Conservation (phyloP, 2,329 filamentous ascomycete species). For the Cercospora zeina region DNA sequence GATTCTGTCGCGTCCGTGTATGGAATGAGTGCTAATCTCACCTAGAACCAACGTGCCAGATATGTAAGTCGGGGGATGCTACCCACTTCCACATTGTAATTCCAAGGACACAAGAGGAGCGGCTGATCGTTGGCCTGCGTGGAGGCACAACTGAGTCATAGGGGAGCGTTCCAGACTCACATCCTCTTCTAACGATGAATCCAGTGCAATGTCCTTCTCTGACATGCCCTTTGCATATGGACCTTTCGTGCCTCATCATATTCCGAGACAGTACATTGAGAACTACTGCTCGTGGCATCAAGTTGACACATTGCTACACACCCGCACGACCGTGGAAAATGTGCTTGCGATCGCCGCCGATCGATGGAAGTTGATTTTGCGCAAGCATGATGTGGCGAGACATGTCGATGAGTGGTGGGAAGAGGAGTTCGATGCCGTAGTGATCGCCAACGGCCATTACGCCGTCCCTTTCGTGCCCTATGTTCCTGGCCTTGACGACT, state of each 20-base stretch:
- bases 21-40: background rate
- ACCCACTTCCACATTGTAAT: background rate
- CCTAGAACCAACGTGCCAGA: slow-evolving; percentile 56
- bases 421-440: slow-evolving; percentile 49
- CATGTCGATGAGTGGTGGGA: slow-evolving; percentile 57
- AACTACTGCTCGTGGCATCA: slow-evolving; percentile 56
- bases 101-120: background rate
- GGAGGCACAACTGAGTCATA: too few relatives aligned
- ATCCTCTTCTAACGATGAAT: background rate
- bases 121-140: background rate
- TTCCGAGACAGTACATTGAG: slow-evolving; percentile 59
- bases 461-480: slow-evolving; percentile 45
- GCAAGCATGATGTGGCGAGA: slow-evolving; percentile 48
- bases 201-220: slow-evolving; percentile 56
- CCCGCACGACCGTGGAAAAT: slow-evolving; percentile 57
- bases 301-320: slow-evolving; percentile 49
- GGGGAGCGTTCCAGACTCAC: background rate
- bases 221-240: slow-evolving; percentile 57
- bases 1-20: background rate
- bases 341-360: slow-evolving; percentile 43
- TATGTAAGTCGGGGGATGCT: slow-evolving; percentile 36
- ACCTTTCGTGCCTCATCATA: slow-evolving; percentile 57
- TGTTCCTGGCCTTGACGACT: slow-evolving; percentile 54
- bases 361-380: slow-evolving; percentile 53
- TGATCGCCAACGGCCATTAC: slow-evolving; percentile 42